Evolutionary conservation across 108 stramenopile species (phyloP), one percentile per base, ranked within the genome.

Genomic region (Hondaea fermentalgiana): DNA sequence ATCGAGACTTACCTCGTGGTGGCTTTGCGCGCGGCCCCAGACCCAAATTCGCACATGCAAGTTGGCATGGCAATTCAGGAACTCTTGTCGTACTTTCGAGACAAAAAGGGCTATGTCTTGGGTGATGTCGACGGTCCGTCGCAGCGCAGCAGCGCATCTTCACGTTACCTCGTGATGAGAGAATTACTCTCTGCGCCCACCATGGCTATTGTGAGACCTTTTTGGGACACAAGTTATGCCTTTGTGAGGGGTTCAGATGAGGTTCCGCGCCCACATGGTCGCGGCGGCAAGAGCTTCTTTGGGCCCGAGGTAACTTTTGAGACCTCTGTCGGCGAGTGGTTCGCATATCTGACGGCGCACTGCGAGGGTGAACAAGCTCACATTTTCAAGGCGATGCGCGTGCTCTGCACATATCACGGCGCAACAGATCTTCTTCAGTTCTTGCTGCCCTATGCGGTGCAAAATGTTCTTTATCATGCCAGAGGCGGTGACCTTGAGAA

Each of bases 31-130:
- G 76, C 76, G 19, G 76, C 76, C n/a, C 76, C 76, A 12, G 76
- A 83, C 51, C 76, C 76, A 6, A 47, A 83, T 12, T 83, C 76
- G 76, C 76, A 83, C 28, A 83, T 83, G 76, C 76, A 83, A 35
- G 76, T 83, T 6, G 76, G 76, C 51, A 83, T 83, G 76, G 76
- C 76, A 1, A 53, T 83, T 12, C 76, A 83, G 23, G 49, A 83
- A 23, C 76, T 83, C 51, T 53, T 83, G 45, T 6, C 43, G 12
- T 83, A 53, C 28, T 83, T 83, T 28, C 55, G 55, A 14, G 51
- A 83, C 49, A 53, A 83, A 4, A 83, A 53, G 29, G 72, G 72
- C 3, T 83, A 83, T 45, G 64, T 23, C 10, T 17, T 69, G 14
- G 64, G 64, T 17, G 64, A 69, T 12, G 64, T 42, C 10, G 64